Evolutionary conservation across 73 alveolate species (phyloP).

Genomic region (Uronychia setigera): DNA sequence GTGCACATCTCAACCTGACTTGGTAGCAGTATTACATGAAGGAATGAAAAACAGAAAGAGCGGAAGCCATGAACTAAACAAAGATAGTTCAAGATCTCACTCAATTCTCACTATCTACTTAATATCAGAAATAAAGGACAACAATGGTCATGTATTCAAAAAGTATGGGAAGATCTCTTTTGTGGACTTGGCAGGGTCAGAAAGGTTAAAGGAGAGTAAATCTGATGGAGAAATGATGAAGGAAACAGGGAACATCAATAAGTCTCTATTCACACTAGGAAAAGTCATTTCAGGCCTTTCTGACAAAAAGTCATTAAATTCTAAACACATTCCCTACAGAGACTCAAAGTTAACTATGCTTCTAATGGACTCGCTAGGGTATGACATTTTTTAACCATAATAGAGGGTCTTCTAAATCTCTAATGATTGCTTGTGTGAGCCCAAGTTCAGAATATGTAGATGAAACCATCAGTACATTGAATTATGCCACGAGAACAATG

Average conservation of each 20-base stretch:
- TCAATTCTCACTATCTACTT: slow-evolving; percentile 93
- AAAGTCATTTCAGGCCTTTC: slow-evolving; percentile 92
- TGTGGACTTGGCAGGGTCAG: slow-evolving; percentile 99
- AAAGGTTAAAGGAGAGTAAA: slow-evolving; percentile 96
- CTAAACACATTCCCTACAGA: slow-evolving; percentile 95
- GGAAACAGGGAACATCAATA: slow-evolving; percentile 98
- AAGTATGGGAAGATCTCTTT: slow-evolving; percentile 97
- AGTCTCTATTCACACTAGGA: slow-evolving; percentile 95
- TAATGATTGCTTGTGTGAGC: slow-evolving; percentile 97
- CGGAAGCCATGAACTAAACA: slow-evolving; percentile 97
- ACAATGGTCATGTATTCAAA: slow-evolving; percentile 90
- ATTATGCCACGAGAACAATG: slow-evolving; percentile 98
- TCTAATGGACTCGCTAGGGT: slow-evolving; percentile 97
- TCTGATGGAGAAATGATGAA: slow-evolving; percentile 96
- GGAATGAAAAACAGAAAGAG: slow-evolving; percentile 97
- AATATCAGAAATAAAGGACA: slow-evolving; percentile 88
- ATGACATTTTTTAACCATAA: too few species aligned
- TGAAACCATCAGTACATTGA: slow-evolving; percentile 94
- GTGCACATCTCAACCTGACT: slow-evolving; percentile 93
- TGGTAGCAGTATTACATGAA: slow-evolving; percentile 97
- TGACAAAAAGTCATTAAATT: slow-evolving; percentile 73
- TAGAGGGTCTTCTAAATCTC: slow-evolving; percentile 96
- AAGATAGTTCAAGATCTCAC: slow-evolving; percentile 98
- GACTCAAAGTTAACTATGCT: slow-evolving; percentile 98
- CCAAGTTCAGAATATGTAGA: slow-evolving; percentile 95